Evolutionary conservation across 176 grass and related monocot genomes (phyloP), one percentile per base, ranked within the genome.

Genomic region (Musa acuminata): DNA sequence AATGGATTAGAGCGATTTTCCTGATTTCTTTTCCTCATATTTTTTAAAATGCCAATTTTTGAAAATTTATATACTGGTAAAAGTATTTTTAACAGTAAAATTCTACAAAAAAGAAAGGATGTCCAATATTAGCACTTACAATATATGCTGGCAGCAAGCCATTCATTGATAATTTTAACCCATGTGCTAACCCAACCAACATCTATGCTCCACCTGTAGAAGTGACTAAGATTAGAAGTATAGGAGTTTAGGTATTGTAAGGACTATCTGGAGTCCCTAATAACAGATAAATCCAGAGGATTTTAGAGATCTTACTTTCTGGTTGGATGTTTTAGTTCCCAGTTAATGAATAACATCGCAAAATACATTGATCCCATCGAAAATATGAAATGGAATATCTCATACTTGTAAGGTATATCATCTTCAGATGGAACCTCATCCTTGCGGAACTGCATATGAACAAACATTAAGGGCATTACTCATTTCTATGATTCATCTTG

Each of bases 341-440:
- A 98, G 84, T 76, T 98, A 64, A 98, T 89, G 88, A 98, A 93
- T 43, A 98, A 26, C 94, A 98, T 93, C 51, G 90, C 94, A n/a
- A 93, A 93, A 71, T 93, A 91, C 90, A 93, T 93, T 52, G 90
- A 88, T 76, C 88, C 90, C 84, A 98, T 83, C 17, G 95, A 83
- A 78, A 98, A 93, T 52, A 98, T 86, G 69, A 89, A 82, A 81
- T 93, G 84, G 72, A 98, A 93, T 73, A 88, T 82, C 26, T 84
- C 82, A 16, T 98, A 93, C 67, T 83, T 89, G 80, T 93, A 93
- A 22, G 90, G 88, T 11, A 57, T 77, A 51, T 93, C 88, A 14
- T 93, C 94, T 85, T 91, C 84, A 60, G 76, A 29, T 67, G 77
- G 75, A 22, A 58, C 71, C 48, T 85, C 75, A 74, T 89, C 82